Base-by-base conservation (phyloP, 805 yeast species). In the Clavispora phyllophila region DNA sequence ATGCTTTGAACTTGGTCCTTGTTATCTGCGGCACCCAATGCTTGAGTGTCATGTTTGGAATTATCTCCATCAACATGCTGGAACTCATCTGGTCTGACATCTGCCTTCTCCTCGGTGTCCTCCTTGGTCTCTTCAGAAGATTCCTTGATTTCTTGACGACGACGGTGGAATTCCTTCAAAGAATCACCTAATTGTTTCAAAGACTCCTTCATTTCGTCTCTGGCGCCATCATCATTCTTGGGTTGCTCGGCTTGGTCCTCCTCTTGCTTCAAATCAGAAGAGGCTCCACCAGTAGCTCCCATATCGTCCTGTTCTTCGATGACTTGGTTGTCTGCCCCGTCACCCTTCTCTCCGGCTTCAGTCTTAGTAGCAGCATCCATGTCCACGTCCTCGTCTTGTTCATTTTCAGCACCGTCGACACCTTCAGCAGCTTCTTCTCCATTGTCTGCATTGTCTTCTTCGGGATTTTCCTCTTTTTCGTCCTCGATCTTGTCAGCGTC, bases 141-240 rank as follows among this genome's bases (percentile, higher is more conserved):
- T 49, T 87, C 90, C 50, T 82, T 73, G 47, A 93, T 91, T 53
- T 89, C 96, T 60, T 87, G 88, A 49, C 85, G 81, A 54, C 96
- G 84, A 58, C 87, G 84, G 59, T 91, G 95, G 66, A 85, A 91
- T 57, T 90, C 96, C 54, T 91, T 87, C 66, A 90, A 60, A 1
- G 96, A 79, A 62, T 90, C 97, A 40, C 99, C 98, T 12, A 93
- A 73, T 58, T 89, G 89, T 60, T 86, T 86, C 63, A 91, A 70
- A 0, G 95, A 80, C 54, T 88, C 89, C 44, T 76, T 75, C 32
- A 87, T 88, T 53, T 75, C 75, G 40, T 84, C 82, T 42, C 87
- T 68, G 15, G 86, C 79, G 15, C 72, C 68, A 44, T 78, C 82
- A 32, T 69, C 59, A 12, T 53, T 65, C 4, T 63, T 59, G 3